phyloP scores from a whole-genome alignment of 306 rosid species.

The Vigna reflexopilosa region DNA sequence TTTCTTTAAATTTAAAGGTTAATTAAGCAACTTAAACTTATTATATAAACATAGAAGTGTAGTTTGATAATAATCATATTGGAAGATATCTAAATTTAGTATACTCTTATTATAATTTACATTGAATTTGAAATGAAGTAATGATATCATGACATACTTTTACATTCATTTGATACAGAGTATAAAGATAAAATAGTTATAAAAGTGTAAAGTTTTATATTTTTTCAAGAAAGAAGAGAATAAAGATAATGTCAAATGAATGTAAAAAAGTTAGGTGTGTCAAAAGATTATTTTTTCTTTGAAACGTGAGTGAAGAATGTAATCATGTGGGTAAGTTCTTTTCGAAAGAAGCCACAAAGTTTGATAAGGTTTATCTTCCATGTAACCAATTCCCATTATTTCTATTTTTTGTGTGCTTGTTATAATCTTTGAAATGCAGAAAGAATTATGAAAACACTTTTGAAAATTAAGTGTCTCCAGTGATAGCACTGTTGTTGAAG shows the following conservation, averaged over 20 bases:
- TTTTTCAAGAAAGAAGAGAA: too few species aligned
- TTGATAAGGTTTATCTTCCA: not conserved
- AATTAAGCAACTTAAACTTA: not conserved
- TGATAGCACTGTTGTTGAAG: not conserved
- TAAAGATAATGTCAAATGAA: too few species aligned
- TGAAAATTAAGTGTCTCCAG: not conserved
- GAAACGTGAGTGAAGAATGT: not conserved
- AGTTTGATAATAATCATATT: not conserved
- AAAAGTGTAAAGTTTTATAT: too few species aligned
- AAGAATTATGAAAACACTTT: constrained; percentile 4
- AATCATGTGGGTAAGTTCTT: not conserved
- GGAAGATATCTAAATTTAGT: not conserved
- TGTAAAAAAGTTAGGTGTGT: too few species aligned
- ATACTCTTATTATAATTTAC: too few species aligned
- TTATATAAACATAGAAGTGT: not conserved
- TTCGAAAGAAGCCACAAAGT: not conserved
- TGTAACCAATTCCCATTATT: not conserved
- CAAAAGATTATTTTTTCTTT: too few species aligned
- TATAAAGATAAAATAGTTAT: too few species aligned
- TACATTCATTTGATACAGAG: too few species aligned
- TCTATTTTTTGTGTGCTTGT: not conserved
- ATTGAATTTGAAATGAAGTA: too few species aligned
- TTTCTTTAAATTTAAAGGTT: not conserved
- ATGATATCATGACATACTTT: too few species aligned
- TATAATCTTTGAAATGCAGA: not conserved